Evolutionary conservation across 805 yeast genomes (phyloP).

Genomic region (Yamadazyma endophytica): DNA sequence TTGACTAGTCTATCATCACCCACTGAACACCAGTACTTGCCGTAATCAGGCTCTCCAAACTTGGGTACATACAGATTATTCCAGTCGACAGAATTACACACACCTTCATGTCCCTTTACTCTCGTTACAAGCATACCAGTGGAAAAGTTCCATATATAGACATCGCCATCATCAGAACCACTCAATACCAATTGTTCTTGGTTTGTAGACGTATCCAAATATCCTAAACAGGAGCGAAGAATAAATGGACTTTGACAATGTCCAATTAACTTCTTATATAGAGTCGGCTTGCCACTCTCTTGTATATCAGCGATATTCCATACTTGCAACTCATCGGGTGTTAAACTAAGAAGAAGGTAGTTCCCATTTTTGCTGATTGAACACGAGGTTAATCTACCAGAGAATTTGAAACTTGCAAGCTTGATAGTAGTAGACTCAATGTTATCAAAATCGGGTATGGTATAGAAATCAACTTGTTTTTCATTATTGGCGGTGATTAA

Average conservation of each 20-base stretch:
- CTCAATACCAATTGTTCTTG: constrained; percentile 68
- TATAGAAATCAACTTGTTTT: constrained; percentile 57
- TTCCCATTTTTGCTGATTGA: constrained; percentile 53
- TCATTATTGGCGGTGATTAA: constrained; percentile 65
- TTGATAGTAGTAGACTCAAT: constrained; percentile 28
- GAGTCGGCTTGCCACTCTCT: constrained; percentile 33
- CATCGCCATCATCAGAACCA: constrained; percentile 78
- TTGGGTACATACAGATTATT: constrained; percentile 25
- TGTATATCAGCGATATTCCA: constrained; percentile 60
- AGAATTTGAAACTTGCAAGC: constrained; percentile 46
- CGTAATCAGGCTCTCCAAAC: constrained; percentile 24
- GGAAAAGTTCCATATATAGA: constrained; percentile 74
- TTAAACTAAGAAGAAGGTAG: constrained; percentile 55
- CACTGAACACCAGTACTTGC: constrained; percentile 69
- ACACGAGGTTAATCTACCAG: constrained; percentile 62
- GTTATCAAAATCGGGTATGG: constrained; percentile 35
- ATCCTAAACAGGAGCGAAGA: constrained; percentile 75
- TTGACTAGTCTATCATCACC: constrained; percentile 76
- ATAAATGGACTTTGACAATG: constrained; percentile 67
- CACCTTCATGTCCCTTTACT: constrained; percentile 58
- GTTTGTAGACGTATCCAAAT: constrained; percentile 28
- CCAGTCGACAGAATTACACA: constrained; percentile 82
- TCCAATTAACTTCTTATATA: constrained; percentile 66
- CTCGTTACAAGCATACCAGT: constrained; percentile 63
- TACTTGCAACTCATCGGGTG: constrained; percentile 72